Percentiles rank a stretch among this genome's conserved stretches.
These are phyloP conservation scores for Neurospora africana DNA, from an alignment of 495 filamentous ascomycete genomes.

Conservation along the genomic window DNA sequence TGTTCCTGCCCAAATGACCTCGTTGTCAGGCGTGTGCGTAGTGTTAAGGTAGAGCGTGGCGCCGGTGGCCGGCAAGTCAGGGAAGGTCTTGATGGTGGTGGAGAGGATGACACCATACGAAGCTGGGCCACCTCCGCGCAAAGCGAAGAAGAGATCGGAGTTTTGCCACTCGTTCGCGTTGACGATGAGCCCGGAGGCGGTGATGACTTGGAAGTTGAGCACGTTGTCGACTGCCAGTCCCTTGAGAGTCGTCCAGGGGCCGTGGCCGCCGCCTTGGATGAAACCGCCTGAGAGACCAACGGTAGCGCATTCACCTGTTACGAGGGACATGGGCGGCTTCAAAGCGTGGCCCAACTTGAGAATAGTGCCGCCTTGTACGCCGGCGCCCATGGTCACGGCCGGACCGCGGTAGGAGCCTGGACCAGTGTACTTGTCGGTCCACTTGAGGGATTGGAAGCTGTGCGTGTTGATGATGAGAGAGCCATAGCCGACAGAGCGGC, in stretches of 20 bases:
- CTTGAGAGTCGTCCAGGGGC: conserved; percentile 40
- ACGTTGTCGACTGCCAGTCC: conserved; percentile 50
- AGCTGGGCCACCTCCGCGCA: conserved; percentile 44
- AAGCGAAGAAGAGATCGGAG: conserved; percentile 46
- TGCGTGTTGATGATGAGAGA: conserved; percentile 53
- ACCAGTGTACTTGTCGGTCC: conserved; percentile 29
- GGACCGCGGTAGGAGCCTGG: conserved; percentile 17
- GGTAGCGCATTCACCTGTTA: conserved; percentile 40
- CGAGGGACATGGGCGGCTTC: conserved; percentile 30
- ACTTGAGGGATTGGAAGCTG: conserved; percentile 39
- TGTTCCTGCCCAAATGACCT: conserved; percentile 35
- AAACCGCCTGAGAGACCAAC: conserved; percentile 43
- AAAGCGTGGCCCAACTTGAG: conserved; percentile 31
- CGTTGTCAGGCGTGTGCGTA: conserved; percentile 17
- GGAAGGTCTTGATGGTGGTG: conserved; percentile 36
- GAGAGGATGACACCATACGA: conserved; percentile 48
- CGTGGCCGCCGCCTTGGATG: conserved; percentile 55
- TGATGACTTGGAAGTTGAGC: conserved; percentile 42
- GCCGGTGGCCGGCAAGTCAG: conserved; percentile 19
- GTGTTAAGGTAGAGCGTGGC: conserved; percentile 23
- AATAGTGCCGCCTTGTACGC: conserved; percentile 40
- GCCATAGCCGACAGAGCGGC: conserved; percentile 44
- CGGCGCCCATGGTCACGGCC: conserved; percentile 47
- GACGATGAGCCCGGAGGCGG: conserved; percentile 39
- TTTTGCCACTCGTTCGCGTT: conserved; percentile 39